Conservation (phyloP, 106 monocot species). For the Posidonia australis region DNA sequence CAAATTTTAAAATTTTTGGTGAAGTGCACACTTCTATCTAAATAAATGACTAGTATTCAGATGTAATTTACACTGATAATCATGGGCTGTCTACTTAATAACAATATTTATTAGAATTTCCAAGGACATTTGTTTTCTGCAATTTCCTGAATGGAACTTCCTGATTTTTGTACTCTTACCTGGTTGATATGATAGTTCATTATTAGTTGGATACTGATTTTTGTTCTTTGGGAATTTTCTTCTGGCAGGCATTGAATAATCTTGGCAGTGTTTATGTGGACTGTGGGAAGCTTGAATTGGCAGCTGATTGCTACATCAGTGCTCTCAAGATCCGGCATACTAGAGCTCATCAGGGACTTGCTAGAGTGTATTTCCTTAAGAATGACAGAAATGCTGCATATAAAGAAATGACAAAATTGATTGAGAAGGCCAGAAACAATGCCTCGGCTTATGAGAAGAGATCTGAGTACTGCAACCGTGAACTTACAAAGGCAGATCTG, state of each 20-base stretch:
- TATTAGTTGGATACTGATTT: too few species aligned
- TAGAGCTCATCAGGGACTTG: conserved; percentile 95
- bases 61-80: too few species aligned
- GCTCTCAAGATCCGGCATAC: conserved; percentile 92
- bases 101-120: too few species aligned
- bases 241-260: conserved; percentile 87
- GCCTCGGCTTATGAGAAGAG: conserved; percentile 99
- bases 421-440: conserved; percentile 79
- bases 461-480: conserved; percentile 88
- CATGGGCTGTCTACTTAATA: too few species aligned
- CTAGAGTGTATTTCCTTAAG: conserved; percentile 86
- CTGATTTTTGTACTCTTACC: too few species aligned
- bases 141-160: too few species aligned
- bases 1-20: too few species aligned
- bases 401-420: conserved; percentile 89
- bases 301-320: conserved; percentile 85
- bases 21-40: too few species aligned
- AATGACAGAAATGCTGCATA: conserved; percentile 69
- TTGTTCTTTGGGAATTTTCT: background rate
- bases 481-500: conserved; percentile 68
- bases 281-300: conserved; percentile 77
- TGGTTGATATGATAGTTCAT: too few species aligned
- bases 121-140: too few species aligned
- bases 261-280: conserved; percentile 97
- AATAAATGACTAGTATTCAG: too few species aligned